Evolutionary conservation across 2,329 filamentous ascomycete species (phyloP), one percentile per base, ranked within the genome.

Genomic region (Paradendryphiella salina): DNA sequence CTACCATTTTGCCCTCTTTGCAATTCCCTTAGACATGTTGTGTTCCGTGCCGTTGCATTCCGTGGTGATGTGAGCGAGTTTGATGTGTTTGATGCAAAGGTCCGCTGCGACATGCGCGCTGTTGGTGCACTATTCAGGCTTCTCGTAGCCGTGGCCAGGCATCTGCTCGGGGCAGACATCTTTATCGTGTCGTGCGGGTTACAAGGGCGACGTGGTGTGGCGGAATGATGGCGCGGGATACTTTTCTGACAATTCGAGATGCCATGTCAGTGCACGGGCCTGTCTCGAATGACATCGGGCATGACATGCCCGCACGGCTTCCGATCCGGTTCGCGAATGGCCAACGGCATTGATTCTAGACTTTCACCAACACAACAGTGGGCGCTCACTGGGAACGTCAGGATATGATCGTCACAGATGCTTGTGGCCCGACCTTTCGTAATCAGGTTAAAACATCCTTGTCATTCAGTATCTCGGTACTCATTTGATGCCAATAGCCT

Each of bases 401-500:
- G 23, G 8, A 26, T 9, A 26, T 26, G 3, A 26, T 9, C 2
- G 10, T 26, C 8, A 9, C 23, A 26, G 8, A 10, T 2, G 23
- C 8, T 26, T 26, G 10, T 10, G 23, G 23, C 8, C 23, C 23
- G 9, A 26, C 23, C 23, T 26, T 10, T 2, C 1, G 23, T 26
- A 26, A 26, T 26, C 23, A 26, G 7, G 23, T 26, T 3, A 26
- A 26, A 26, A 26, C 9, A 2, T 26, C 6, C 8, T 26, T 26
- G 7, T 26, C 23, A 26, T 26, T 6, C 20, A 34, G 13, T 15
- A n/a, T 9, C 32, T 23, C 5, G n/a, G 23, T 18, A 18, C 34
- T 63, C 50, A 73, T 55, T 67, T 72, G 32, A 73, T 71, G 18
- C 69, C 69, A 4, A 70, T 63, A 4, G 69, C 70, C 47, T 66